Conservation (phyloP, 148 eudicot species). For the Vaccinium macrocarpon region DNA sequence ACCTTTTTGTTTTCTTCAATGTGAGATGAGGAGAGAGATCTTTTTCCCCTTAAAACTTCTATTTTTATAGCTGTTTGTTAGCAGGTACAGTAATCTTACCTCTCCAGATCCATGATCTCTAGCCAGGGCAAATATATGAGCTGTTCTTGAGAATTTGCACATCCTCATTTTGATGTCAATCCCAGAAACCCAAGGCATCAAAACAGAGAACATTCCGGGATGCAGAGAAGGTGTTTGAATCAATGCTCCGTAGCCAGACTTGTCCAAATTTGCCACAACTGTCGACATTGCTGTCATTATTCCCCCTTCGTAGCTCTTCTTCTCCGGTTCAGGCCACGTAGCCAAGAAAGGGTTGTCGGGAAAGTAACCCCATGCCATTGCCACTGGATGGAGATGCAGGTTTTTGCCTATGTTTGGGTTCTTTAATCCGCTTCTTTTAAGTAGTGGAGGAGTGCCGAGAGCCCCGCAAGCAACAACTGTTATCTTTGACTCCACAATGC, state of each 20-base stretch:
- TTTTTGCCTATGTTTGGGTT: conserved; percentile 61
- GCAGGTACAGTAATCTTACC: conserved; percentile 9
- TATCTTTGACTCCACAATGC: conserved; percentile 50
- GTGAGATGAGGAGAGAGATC: background rate
- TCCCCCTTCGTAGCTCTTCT: conserved; percentile 70
- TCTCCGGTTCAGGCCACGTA: conserved; percentile 40
- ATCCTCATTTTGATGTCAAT: conserved; percentile 42
- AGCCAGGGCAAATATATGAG: conserved; percentile 58
- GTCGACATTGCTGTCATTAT: conserved; percentile 75
- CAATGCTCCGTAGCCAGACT: conserved; percentile 46
- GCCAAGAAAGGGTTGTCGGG: conserved; percentile 26
- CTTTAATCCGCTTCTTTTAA: conserved; percentile 56
- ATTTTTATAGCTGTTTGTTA: background rate
- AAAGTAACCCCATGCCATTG: conserved; percentile 75
- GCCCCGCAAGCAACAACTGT: conserved; percentile 71
- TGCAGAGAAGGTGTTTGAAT: conserved; percentile 74
- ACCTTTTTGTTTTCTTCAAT: no score
- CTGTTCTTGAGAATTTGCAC: conserved; percentile 67
- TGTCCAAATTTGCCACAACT: conserved; percentile 27
- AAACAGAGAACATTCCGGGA: conserved; percentile 59
- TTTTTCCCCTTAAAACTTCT: no score
- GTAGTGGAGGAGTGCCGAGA: conserved; percentile 51
- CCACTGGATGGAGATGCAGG: conserved; percentile 68
- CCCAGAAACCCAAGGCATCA: conserved; percentile 69
- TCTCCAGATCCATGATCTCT: conserved; percentile 60